Percentiles rank a stretch among this genome's conserved stretches.
Conservation (phyloP, 495 filamentous ascomycete species). For the Aspergillus steynii region DNA sequence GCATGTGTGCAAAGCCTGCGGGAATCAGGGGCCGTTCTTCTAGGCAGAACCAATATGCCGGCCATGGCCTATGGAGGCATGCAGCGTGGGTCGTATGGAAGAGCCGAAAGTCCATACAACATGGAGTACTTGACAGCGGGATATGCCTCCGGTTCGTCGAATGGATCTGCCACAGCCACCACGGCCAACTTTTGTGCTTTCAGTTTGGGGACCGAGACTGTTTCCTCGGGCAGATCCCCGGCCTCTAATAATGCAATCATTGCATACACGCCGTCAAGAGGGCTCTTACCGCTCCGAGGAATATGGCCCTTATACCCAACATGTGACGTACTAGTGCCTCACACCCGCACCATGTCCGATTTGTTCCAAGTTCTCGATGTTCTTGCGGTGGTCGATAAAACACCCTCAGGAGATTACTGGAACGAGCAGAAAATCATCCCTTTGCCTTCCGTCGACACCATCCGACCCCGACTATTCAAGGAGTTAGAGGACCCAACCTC, state of each 20-base stretch:
- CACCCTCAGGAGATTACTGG: slow-evolving; percentile 35
- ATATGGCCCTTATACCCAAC: slow-evolving; percentile 40
- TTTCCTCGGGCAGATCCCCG: slow-evolving; percentile 40
- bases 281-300: slow-evolving; percentile 35
- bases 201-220: slow-evolving; percentile 39
- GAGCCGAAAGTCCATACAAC: slow-evolving; percentile 40
- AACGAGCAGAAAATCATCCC: slow-evolving; percentile 32
- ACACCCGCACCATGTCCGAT: slow-evolving; percentile 35
- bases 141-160: slow-evolving; percentile 40
- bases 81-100: slow-evolving; percentile 40
- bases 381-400: slow-evolving; percentile 27
- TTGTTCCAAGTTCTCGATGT: slow-evolving; percentile 34
- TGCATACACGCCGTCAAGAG: slow-evolving; percentile 40
- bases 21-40: slow-evolving; percentile 61
- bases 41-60: slow-evolving; percentile 53
- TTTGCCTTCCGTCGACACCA: slow-evolving; percentile 24
- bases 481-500: slow-evolving; percentile 19
- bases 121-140: slow-evolving; percentile 32
- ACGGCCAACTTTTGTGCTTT: slow-evolving; percentile 37
- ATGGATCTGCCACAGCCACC: slow-evolving; percentile 41
- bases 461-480: slow-evolving; percentile 29
- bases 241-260: slow-evolving; percentile 40
- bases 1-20: slow-evolving; percentile 53
- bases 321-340: slow-evolving; percentile 38
- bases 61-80: slow-evolving; percentile 46